Evolutionary conservation across 2,329 filamentous ascomycete genomes (phyloP), one percentile per base, ranked within the genome.

Genomic region (Colletotrichum tanaceti): DNA sequence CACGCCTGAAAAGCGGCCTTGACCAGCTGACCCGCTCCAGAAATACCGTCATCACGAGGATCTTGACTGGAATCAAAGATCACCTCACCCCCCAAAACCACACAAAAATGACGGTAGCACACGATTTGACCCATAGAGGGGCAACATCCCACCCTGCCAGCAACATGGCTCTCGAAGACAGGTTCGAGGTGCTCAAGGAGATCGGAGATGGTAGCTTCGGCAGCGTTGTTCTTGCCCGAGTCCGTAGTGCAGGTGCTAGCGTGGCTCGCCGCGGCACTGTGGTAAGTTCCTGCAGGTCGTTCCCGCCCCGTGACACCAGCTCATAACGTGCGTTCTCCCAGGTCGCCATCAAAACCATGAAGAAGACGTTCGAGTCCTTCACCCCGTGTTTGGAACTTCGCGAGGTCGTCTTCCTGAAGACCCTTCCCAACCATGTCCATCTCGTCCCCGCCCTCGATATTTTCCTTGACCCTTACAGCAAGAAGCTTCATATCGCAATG

Each of bases 291-390:
- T 64, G 50, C 46, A 46, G 38, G 39, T 54, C 32, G 47, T 9
- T 49, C 47, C 61, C 49, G 24, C 38, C 59, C 44, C 55, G 62
- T 39, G 38, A 55, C 39, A 55, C 16, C 24, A 41, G 39, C 49
- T 71, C 55, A 71, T 55, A 14, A 39, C 22, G 14, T 28, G 16
- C 44, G 65, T 65, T 65, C 63, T 65, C 28, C 49, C 63, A 98
- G 96, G 92, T 99, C 75, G 96, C 96, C 50, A 98, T 99, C 83
- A 99, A 99, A 83, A 98, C 96, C 6, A 99, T 99, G 96, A 99
- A 99, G 87, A 99, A 99, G 88, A 94, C 92, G 0, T 99, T 98
- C 75, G 94, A 98, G 74, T 97, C 93, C 1, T 94, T 98, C 77
- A 84, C 88, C 18, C 92, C 94, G 60, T 99, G 96, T 79, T 83